Percentiles rank a stretch among this genome's conserved stretches.
These are phyloP conservation scores for Tulasnella sp. DNA, from an alignment of 768 basidiomycete species.

Conservation along the genomic window DNA sequence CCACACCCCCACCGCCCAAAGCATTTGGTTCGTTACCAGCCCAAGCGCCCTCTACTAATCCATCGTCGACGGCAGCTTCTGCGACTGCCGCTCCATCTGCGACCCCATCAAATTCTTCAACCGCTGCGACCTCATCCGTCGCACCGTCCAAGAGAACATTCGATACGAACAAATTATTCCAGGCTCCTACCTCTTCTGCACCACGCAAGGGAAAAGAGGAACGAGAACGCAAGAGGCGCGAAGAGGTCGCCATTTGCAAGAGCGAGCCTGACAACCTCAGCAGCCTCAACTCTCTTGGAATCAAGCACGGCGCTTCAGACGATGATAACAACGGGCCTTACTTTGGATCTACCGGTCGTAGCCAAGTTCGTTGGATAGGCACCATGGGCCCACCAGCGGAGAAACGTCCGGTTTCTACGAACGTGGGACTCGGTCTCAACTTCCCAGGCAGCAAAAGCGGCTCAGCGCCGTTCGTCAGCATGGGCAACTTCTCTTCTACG, in stretches of 20 bases:
- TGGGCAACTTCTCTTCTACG: slow-evolving; percentile 25
- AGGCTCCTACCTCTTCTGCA: slow-evolving; percentile 20
- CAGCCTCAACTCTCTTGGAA: slow-evolving; percentile 81
- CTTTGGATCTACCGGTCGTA: slow-evolving; percentile 45
- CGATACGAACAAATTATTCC: slow-evolving; percentile 40
- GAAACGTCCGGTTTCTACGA: slow-evolving; percentile 46
- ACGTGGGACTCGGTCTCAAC: slow-evolving; percentile 33
- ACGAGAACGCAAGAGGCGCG: slow-evolving; percentile 31
- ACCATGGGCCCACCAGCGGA: slow-evolving; percentile 22
- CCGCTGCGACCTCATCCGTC: slow-evolving; percentile 20
- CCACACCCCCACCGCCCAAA: neutral
- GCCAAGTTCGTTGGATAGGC: neutral
- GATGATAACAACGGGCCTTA: slow-evolving; percentile 26
- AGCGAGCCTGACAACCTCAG: slow-evolving; percentile 91
- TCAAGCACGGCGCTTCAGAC: slow-evolving; percentile 62
- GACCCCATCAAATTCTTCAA: slow-evolving; percentile 23
- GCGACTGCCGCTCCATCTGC: neutral
- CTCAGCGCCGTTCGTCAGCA: slow-evolving; percentile 40
- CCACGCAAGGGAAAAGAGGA: slow-evolving; percentile 26
- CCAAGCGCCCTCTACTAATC: neutral
- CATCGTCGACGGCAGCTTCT: neutral
- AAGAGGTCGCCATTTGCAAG: slow-evolving; percentile 55
- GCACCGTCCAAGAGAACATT: slow-evolving; percentile 32
- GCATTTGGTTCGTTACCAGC: neutral
- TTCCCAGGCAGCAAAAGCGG: slow-evolving; percentile 6